Conservation (phyloP, 1,284 basidiomycete genomes). For the Dichomitus squalens region DNA sequence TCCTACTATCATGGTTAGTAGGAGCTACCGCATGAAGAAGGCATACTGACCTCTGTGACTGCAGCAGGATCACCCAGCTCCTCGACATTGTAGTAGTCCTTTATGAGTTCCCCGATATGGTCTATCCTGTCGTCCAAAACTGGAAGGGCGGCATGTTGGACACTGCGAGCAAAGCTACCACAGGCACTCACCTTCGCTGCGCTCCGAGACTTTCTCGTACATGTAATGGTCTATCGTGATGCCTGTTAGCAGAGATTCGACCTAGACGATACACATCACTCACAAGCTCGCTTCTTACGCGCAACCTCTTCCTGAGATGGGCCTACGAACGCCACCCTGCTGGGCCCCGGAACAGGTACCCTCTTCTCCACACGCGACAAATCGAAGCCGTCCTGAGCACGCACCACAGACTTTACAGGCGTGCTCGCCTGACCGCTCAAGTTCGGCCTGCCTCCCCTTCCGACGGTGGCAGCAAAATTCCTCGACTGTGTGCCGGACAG, state of each 20-base stretch:
- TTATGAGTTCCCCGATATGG: conserved; percentile 75
- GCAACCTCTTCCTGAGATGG: conserved; percentile 45
- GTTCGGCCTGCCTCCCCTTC: conserved; percentile 21
- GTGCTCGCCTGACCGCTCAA: background rate
- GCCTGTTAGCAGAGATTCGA: background rate
- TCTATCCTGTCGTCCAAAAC: conserved; percentile 86
- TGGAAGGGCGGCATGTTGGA: conserved; percentile 30
- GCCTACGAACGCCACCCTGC: conserved; percentile 49
- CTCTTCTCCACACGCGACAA: conserved; percentile 30
- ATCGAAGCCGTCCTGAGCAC: conserved; percentile 22
- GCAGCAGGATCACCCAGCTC: conserved; percentile 79
- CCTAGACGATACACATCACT: conserved; percentile 30
- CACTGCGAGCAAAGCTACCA: no score
- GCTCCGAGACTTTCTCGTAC: conserved; percentile 86
- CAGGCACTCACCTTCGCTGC: conserved; percentile 76
- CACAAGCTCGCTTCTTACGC: conserved; percentile 55
- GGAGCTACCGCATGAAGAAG: conserved; percentile 2
- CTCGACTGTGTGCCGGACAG: conserved; percentile 23
- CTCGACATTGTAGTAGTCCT: conserved; percentile 67
- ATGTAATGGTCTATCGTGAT: conserved; percentile 78
- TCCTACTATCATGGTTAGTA: conserved; percentile 46
- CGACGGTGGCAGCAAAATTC: conserved; percentile 10
- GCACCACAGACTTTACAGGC: conserved; percentile 12
- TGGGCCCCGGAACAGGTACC: conserved; percentile 37
- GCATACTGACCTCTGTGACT: conserved; percentile 64